Percentiles rank a stretch among this genome's conserved stretches.
Evolutionary conservation across 306 rosid genomes (phyloP).

Genomic region (Corylus heterophylla): DNA sequence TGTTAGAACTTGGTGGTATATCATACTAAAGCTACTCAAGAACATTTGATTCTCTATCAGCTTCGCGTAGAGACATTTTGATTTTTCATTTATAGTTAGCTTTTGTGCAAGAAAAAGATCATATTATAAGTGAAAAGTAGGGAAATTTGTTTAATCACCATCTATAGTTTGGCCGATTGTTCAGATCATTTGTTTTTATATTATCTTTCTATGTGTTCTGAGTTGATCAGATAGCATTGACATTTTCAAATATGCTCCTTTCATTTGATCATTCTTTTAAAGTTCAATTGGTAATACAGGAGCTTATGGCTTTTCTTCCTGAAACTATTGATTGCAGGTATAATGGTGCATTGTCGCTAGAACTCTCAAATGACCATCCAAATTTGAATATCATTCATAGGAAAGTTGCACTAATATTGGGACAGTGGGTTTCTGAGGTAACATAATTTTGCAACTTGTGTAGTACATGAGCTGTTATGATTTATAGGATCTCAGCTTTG

Average conservation of each 20-base stretch:
- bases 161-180: slow-evolving; percentile 19
- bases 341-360: slow-evolving; percentile 86
- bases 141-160: slow-evolving; percentile 5
- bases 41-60: neutral
- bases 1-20: neutral
- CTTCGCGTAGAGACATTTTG: neutral
- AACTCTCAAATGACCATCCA: slow-evolving; percentile 91
- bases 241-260: slow-evolving; percentile 19
- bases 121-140: neutral
- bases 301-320: slow-evolving; percentile 19
- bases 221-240: slow-evolving; percentile 14
- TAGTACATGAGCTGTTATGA: slow-evolving; percentile 8
- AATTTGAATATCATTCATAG: slow-evolving; percentile 81
- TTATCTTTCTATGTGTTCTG: neutral
- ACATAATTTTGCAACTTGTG: slow-evolving; percentile 17
- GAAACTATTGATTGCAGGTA: slow-evolving; percentile 62
- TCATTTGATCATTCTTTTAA: slow-evolving; percentile 13
- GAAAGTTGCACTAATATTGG: slow-evolving; percentile 86
- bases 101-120: neutral
- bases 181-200: slow-evolving; percentile 7
- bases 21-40: neutral
- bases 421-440: slow-evolving; percentile 99
- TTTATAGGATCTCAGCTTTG: slow-evolving; percentile 21
- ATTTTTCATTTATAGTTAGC: neutral
- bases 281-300: neutral